A percentile compares a stretch with the other conserved stretches of the same genome.
These are phyloP conservation scores for Silene latifolia DNA, from an alignment of 148 eudicot genomes.

Conservation along the genomic window DNA sequence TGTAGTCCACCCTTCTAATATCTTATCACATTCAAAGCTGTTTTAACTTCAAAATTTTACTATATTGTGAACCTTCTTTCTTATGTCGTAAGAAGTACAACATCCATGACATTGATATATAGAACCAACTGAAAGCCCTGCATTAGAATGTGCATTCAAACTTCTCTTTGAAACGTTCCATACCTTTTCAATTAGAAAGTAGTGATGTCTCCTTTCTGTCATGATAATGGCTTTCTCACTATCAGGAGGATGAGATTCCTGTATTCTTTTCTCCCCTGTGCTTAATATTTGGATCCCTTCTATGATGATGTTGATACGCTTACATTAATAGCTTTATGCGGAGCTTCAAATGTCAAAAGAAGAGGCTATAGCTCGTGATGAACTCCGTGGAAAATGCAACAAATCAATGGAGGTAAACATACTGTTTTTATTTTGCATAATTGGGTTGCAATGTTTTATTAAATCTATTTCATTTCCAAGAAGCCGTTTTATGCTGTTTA, in stretches of 20 bases:
- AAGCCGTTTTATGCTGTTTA: not conserved
- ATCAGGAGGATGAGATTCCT: not conserved
- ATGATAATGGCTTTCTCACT: not conserved
- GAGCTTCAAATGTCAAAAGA: conserved; percentile 57
- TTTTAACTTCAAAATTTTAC: not conserved
- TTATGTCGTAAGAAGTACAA: not conserved
- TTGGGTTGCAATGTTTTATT: not conserved
- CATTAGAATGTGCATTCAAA: not conserved
- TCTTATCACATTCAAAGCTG: not conserved
- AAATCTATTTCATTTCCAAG: conserved; percentile 12
- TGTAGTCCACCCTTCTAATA: not conserved
- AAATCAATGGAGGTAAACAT: conserved; percentile 32
- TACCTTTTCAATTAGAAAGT: not conserved
- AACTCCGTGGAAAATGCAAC: conserved; percentile 31
- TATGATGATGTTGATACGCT: not conserved
- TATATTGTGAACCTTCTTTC: conserved; percentile 1
- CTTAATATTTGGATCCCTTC: not conserved
- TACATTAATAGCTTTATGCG: conserved; percentile 42
- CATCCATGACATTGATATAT: not conserved
- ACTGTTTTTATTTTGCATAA: conserved; percentile 12
- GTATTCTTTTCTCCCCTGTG: not conserved
- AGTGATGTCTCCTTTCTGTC: not conserved
- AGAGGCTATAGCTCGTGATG: conserved; percentile 56
- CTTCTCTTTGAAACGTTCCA: not conserved
- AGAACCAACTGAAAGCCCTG: not conserved